phyloP scores from a whole-genome alignment of 768 basidiomycete species.

The Clitopilus passeckerianus region DNA sequence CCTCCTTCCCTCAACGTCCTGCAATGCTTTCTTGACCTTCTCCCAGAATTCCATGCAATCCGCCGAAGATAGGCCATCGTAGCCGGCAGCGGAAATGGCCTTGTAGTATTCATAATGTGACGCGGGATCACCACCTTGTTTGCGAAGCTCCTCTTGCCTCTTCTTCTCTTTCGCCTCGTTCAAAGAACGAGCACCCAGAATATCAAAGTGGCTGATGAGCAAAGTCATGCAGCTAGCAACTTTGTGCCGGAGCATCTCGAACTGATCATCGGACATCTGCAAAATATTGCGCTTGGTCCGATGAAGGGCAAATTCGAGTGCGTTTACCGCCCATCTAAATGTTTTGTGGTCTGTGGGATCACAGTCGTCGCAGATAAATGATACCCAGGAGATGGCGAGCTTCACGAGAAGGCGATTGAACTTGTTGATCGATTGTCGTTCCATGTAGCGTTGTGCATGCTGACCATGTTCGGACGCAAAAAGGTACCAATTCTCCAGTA shows the following conservation, averaged over 20 bases:
- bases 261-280: conserved; percentile 83
- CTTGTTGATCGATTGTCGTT: conserved; percentile 58
- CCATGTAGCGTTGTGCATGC: conserved; percentile 87
- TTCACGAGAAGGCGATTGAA: conserved; percentile 84
- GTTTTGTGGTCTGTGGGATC: conserved; percentile 93
- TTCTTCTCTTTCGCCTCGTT: conserved; percentile 91
- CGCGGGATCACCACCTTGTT: conserved; percentile 20
- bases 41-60: conserved; percentile 61
- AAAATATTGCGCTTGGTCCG: conserved; percentile 89
- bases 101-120: background rate
- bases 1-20: conserved; percentile 62
- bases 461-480: conserved; percentile 97
- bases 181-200: conserved; percentile 88
- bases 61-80: background rate
- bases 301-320: conserved; percentile 86
- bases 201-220: conserved; percentile 97
- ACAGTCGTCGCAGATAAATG: conserved; percentile 98
- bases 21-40: conserved; percentile 51
- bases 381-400: conserved; percentile 95
- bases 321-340: conserved; percentile 97
- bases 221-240: conserved; percentile 96
- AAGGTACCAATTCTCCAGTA: conserved; percentile 89
- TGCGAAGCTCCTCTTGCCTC: conserved; percentile 57
- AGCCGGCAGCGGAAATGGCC: background rate
- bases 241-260: conserved; percentile 83